Base-by-base conservation (phyloP, 1,284 basidiomycete genomes). In the Volvariella volvacea region DNA sequence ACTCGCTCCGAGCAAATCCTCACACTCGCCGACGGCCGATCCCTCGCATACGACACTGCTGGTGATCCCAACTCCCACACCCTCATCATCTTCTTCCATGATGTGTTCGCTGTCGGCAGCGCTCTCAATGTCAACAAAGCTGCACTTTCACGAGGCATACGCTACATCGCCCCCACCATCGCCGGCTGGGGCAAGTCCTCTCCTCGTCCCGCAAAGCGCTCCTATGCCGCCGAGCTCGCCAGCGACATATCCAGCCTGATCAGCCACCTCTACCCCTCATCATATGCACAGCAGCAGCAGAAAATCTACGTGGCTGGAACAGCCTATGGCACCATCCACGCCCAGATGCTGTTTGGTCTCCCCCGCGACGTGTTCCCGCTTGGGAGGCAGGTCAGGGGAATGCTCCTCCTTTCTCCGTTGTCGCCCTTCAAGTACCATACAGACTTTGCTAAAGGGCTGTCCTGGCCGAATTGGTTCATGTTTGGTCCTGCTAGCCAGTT, bases 171-270 rank as follows among this genome's bases (percentile, higher is more conserved):
- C 6, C 76, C 74, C 0, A 73, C 76, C 3, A 67, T 80, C 16
- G 70, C 76, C 8, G 78, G 76, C 2, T 79, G 77, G 74, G 68
- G 75, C 1, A 62, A 64, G 37, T 71, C 78, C 1, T 76, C 76
- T 0, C 65, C 73, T 2, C 57, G 67, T 0, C 52, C 54, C 2
- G 46, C 60, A 3, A 49, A 60, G 4, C 54, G 55, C 0, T 50
- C 66, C 1, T 80, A 72, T 51, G 52, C 68, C 39, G 54, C 63
- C 15, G 64, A 64, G n/a, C 59, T 81, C 45, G 62, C 65, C 17
- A 50, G 59, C 33, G 76, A 77, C 50, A 67, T 73, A 45, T 66
- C 67, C 1, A 58, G 66, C 6, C 61, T 82, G 32, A 64, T 82
- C 41, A 60, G 64, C 19, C 70, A 75, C 52, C 63, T 78, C 17